These are phyloP conservation scores for Aureobasidium sp. DNA, from an alignment of 2,329 filamentous ascomycete genomes.

Conservation along the genomic window DNA sequence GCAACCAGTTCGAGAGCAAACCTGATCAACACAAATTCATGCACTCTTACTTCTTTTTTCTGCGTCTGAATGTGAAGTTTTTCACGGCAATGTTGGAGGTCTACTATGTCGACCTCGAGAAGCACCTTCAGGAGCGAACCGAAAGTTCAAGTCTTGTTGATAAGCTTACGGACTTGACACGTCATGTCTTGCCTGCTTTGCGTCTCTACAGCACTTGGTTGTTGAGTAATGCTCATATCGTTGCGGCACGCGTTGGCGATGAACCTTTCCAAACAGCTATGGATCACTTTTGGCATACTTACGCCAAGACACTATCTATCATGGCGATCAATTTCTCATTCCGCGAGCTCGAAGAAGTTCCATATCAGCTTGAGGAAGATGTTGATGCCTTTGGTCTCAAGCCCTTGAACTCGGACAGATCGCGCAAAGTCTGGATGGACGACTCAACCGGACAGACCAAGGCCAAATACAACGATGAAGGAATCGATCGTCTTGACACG, in stretches of 20 bases:
- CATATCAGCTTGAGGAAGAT: slow-evolving; percentile 63
- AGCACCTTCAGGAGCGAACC: slow-evolving; percentile 17
- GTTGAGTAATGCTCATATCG: slow-evolving; percentile 46
- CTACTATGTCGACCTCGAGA: slow-evolving; percentile 49
- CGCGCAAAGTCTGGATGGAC: slow-evolving; percentile 47
- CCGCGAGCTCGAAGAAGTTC: slow-evolving; percentile 47
- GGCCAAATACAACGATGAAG: slow-evolving; percentile 44
- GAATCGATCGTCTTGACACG: slow-evolving; percentile 47
- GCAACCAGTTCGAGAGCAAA: slow-evolving; percentile 52
- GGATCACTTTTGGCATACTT: slow-evolving; percentile 58
- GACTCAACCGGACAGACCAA: slow-evolving; percentile 40
- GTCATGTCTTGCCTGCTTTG: slow-evolving; percentile 56
- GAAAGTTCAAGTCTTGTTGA: slow-evolving; percentile 35
- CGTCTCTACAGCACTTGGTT: slow-evolving; percentile 66
- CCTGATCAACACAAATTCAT: slow-evolving; percentile 27
- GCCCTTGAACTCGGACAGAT: slow-evolving; percentile 48
- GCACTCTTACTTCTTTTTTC: slow-evolving; percentile 52
- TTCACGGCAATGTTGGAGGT: slow-evolving; percentile 65
- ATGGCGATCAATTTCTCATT: slow-evolving; percentile 56
- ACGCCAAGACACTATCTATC: slow-evolving; percentile 44
- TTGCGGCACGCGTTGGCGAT: slow-evolving; percentile 49
- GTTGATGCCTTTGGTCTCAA: slow-evolving; percentile 59
- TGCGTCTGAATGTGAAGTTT: slow-evolving; percentile 72
- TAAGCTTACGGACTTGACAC: slow-evolving; percentile 52
- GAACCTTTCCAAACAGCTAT: slow-evolving; percentile 51